Conservation (phyloP, 2,329 filamentous ascomycete species). For the Aspergillus ochraceoroseus region DNA sequence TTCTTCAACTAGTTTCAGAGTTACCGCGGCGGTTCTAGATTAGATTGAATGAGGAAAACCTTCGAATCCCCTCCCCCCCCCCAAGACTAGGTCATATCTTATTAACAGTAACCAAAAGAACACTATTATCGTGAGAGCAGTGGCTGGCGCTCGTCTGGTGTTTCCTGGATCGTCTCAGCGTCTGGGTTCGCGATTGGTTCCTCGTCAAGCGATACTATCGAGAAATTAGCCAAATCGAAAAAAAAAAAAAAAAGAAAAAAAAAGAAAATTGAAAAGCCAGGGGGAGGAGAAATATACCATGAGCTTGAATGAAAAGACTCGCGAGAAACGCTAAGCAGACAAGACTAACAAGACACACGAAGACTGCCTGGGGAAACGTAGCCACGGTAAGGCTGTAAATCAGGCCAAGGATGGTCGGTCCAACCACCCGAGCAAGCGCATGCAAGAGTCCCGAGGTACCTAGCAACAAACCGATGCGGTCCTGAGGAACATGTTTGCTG, state of each 20-base stretch:
- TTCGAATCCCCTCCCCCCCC: too few species aligned
- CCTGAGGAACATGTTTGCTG: conserved; percentile 84
- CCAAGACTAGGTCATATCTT: too few species aligned
- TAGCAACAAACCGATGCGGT: conserved; percentile 78
- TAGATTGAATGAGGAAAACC: too few species aligned
- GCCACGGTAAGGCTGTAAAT: conserved; percentile 79
- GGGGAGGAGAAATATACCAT: conserved; percentile 57
- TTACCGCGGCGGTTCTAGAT: too few species aligned
- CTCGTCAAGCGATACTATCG: not conserved
- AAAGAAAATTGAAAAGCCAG: too few species aligned
- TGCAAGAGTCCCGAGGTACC: conserved; percentile 84
- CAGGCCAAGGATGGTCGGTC: conserved; percentile 77
- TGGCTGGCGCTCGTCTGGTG: not conserved
- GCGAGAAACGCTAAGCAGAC: conserved; percentile 63
- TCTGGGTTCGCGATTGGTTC: not conserved
- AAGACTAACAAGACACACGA: conserved; percentile 64
- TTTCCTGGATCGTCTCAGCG: not conserved
- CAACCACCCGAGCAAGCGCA: conserved; percentile 70
- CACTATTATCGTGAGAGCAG: not conserved
- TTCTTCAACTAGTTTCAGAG: too few species aligned
- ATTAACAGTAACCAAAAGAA: too few species aligned
- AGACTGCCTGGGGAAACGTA: conserved; percentile 73
- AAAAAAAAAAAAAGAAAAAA: not conserved
- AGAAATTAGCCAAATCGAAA: not conserved
- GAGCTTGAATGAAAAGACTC: conserved; percentile 66